A percentile compares a stretch with the other conserved stretches of the same genome.
phyloP scores from a whole-genome alignment of 208 protist species.

The Leishmania major region DNA sequence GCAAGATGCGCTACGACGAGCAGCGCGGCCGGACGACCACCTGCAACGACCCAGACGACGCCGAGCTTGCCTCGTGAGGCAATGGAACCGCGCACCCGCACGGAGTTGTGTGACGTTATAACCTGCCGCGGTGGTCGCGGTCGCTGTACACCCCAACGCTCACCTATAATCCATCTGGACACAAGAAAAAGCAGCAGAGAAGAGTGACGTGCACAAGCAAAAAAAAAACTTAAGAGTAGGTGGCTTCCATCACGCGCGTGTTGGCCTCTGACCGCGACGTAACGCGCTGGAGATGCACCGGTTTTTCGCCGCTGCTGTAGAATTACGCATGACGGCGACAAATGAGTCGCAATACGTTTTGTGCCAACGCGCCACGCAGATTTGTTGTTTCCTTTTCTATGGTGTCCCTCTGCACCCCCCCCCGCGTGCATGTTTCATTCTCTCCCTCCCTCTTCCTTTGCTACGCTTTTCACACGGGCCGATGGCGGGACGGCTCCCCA shows the following conservation, averaged over 20 bases:
- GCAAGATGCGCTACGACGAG: conserved; percentile 64
- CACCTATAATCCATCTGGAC: neutral
- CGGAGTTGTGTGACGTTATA: neutral
- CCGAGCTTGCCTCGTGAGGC: conserved; percentile 31
- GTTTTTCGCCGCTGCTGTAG: neutral
- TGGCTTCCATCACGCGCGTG: neutral
- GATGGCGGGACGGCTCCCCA: neutral
- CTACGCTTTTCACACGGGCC: neutral
- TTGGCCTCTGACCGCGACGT: neutral
- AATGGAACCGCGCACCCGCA: neutral
- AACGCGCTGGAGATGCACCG: neutral
- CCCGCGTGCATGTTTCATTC: neutral
- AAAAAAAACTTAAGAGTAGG: neutral
- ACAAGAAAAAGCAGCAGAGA: neutral
- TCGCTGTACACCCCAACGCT: neutral
- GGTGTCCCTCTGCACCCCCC: neutral
- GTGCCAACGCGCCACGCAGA: neutral
- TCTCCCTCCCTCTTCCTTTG: too few relatives aligned
- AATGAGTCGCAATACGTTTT: neutral
- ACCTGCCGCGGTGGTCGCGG: neutral
- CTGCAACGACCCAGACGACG: conserved; percentile 76
- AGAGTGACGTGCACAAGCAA: neutral
- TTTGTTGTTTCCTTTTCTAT: neutral
- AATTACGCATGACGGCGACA: neutral
- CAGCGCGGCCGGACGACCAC: conserved; percentile 34